Base-by-base conservation (phyloP, 1,284 basidiomycete genomes). In the Melampsora americana region DNA sequence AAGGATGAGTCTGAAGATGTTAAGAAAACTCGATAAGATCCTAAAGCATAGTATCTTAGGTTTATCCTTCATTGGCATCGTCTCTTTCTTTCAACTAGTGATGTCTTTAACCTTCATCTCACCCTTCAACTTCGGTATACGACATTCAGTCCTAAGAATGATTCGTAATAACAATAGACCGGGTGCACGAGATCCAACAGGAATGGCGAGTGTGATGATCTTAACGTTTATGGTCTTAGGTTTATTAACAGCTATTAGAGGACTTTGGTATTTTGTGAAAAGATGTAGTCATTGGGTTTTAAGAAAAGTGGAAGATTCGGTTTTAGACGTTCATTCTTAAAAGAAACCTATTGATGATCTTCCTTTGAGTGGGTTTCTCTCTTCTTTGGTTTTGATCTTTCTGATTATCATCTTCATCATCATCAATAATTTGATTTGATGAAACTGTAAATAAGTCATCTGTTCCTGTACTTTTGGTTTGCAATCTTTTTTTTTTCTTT, bases 21-120 rank as follows among this genome's bases (percentile, higher is more conserved):
- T 56, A 12, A 56, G 7, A 1, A 66, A 66, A 66, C n/a, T 73
- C 9, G 62, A 73, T 12, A 64, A n/a, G 1, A 18, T 73, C 12
- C 28, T 73, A 39, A 66, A 66, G 35, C 71, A 73, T 32, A 66
- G 60, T 23, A 66, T 73, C 64, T 56, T 66, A 59, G 71, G 71
- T 20, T 32, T 73, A 9, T 62, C 71, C 6, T 73, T 73, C 23
- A 73, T 73, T 6, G 71, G 71, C 9, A 62, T 73, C n/a, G 46
- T 73, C 46, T 66, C 64, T 26, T 73, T 73, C 50, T 73, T 73
- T 56, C 71, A 73, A 65, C 23, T 73, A 1, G 64, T 64, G 0
- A 73, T 73, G 61, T 73, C 71, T 16, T 60, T 73, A 18, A 73
- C 71, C 4, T 56, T 73, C 6, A 65, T 73, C 44, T 73, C 71